Conservation (phyloP, 805 yeast species). For the Sugiyamaella marilandica region DNA sequence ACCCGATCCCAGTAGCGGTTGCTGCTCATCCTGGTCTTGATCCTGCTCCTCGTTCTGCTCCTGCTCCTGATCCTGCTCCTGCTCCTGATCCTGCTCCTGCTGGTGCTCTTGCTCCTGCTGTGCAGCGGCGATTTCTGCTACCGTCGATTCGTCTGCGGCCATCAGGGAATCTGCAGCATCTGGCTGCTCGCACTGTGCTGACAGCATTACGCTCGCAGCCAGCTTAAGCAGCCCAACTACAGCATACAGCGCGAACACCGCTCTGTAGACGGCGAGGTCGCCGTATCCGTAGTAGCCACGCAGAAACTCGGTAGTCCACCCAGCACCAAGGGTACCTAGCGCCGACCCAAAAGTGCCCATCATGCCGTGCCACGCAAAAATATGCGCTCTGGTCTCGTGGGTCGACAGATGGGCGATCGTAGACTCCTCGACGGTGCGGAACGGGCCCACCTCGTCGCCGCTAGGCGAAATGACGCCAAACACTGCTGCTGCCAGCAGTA, state of each 20-base stretch:
- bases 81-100: not conserved
- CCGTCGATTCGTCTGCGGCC: not conserved
- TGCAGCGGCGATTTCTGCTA: not conserved
- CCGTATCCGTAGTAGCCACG: slow-evolving; percentile 33
- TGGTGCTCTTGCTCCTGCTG: not conserved
- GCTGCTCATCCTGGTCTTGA: not conserved
- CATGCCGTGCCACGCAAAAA: slow-evolving; percentile 70
- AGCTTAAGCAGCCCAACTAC: slow-evolving; percentile 48
- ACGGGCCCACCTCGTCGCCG: slow-evolving; percentile 90
- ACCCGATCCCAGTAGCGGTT: not conserved
- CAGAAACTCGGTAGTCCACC: slow-evolving; percentile 50
- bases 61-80: no score
- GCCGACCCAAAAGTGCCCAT: slow-evolving; percentile 71
- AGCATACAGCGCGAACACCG: slow-evolving; percentile 54
- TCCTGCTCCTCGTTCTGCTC: no score
- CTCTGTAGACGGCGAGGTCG: slow-evolving; percentile 46
- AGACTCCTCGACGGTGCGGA: slow-evolving; percentile 80
- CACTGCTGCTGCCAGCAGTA: slow-evolving; percentile 66
- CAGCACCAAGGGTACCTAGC: slow-evolving; percentile 61
- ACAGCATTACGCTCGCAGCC: slow-evolving; percentile 39
- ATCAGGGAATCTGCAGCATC: not conserved
- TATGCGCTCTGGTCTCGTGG: slow-evolving; percentile 48
- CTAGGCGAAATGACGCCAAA: slow-evolving; percentile 84
- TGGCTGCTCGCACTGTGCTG: slow-evolving; percentile 42
- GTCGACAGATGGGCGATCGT: slow-evolving; percentile 70